Conservation (phyloP, 1,284 basidiomycete genomes). For the Ustilago esculenta region DNA sequence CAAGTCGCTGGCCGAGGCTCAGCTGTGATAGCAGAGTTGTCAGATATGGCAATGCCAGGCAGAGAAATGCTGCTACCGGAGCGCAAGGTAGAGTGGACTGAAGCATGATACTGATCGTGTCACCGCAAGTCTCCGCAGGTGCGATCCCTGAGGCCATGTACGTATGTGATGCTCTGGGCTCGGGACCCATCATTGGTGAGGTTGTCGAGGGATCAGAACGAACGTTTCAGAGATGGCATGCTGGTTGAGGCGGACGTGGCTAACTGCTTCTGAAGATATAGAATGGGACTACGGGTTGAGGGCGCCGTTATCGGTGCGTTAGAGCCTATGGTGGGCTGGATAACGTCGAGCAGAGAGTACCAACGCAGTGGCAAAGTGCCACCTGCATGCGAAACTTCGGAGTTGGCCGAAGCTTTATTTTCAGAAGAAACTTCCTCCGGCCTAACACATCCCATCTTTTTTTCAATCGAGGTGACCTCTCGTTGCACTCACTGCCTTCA, state of each 20-base stretch:
- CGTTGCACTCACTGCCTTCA: too few species aligned
- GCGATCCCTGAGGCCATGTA: too few species aligned
- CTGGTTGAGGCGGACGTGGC: neutral
- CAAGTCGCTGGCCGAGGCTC: constrained; percentile 3
- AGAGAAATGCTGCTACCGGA: neutral
- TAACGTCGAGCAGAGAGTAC: too few species aligned
- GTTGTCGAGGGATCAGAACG: neutral
- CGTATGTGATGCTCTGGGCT: too few species aligned
- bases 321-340: neutral
- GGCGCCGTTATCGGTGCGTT: neutral
- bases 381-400: constrained; percentile 18
- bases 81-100: neutral
- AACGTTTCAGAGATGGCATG: neutral
- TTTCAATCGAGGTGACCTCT: neutral
- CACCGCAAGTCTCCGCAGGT: too few species aligned
- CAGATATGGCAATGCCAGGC: constrained; percentile 3
- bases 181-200: neutral
- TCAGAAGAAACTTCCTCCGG: neutral
- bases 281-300: too few species aligned
- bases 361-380: too few species aligned
- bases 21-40: constrained; percentile 7
- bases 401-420: constrained; percentile 22
- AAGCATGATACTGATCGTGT: neutral
- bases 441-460: constrained; percentile 5
- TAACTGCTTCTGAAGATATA: too few species aligned